Conservation (phyloP, 163 green algal genomes). For the Scenedesmus sp. region DNA sequence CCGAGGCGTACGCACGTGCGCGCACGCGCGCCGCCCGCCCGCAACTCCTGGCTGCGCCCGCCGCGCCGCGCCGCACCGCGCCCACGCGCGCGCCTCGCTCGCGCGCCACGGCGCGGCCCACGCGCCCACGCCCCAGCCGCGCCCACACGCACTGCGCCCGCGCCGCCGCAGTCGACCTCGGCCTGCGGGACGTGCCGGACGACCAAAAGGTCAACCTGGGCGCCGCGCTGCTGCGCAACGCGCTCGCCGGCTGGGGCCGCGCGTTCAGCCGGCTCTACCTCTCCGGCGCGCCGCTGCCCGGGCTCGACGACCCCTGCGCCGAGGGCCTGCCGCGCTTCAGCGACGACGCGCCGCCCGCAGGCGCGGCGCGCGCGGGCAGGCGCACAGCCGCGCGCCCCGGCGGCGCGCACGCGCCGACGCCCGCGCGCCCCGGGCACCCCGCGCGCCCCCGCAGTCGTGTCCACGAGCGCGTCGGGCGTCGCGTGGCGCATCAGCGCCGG, state of each 20-base stretch:
- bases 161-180: slow-evolving; percentile 63
- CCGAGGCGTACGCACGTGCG: slow-evolving; percentile 73
- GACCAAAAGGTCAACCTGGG: slow-evolving; percentile 84
- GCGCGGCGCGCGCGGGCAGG: slow-evolving; percentile 35
- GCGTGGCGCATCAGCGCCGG: slow-evolving; percentile 60
- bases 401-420: not conserved
- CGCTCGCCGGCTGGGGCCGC: slow-evolving; percentile 33
- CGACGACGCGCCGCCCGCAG: slow-evolving; percentile 35
- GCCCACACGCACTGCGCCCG: no score
- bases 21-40: not conserved
- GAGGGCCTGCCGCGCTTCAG: slow-evolving; percentile 37
- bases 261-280: slow-evolving; percentile 24
- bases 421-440: not conserved
- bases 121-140: no score
- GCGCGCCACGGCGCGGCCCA: no score
- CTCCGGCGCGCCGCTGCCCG: slow-evolving; percentile 27
- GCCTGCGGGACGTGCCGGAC: slow-evolving; percentile 57
- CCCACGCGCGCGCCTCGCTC: no score
- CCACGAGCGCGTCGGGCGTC: slow-evolving; percentile 33
- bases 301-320: slow-evolving; percentile 13
- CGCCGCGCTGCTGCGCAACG: slow-evolving; percentile 49
- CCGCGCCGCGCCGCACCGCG: no score
- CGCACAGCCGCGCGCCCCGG: not conserved
- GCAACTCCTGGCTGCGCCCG: no score
- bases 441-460: slow-evolving; percentile 48